Evolutionary conservation across 352 stramenopile species (phyloP).

Genomic region (Globisporangium nunn): DNA sequence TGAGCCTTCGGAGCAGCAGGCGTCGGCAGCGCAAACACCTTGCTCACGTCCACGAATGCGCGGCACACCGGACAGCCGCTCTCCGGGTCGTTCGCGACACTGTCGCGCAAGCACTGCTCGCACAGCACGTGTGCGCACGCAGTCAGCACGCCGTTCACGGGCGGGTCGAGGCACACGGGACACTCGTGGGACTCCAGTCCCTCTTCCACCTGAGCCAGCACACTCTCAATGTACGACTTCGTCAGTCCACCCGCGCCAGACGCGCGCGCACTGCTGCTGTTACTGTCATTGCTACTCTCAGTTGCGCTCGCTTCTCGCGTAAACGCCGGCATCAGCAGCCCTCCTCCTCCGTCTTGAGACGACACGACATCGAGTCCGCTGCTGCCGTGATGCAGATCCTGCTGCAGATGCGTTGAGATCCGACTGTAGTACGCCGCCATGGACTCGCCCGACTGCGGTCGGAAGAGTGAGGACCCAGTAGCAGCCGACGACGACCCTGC

Average conservation of each 20-base stretch:
- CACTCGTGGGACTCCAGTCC: slow-evolving; percentile 77
- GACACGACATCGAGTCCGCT: neutral
- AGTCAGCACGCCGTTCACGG: slow-evolving; percentile 65
- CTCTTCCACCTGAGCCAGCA: slow-evolving; percentile 75
- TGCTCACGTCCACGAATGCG: slow-evolving; percentile 43
- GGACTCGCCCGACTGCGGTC: slow-evolving; percentile 40
- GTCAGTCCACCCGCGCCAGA: slow-evolving; percentile 20
- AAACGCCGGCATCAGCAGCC: neutral
- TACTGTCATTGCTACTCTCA: neutral
- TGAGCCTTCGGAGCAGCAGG: slow-evolving; percentile 13
- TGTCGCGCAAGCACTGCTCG: slow-evolving; percentile 58
- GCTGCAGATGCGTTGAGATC: slow-evolving; percentile 44
- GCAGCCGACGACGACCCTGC: slow-evolving; percentile 11
- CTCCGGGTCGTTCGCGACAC: slow-evolving; percentile 47
- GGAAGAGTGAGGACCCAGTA: slow-evolving; percentile 22
- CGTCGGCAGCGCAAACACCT: slow-evolving; percentile 46
- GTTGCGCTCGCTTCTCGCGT: neutral
- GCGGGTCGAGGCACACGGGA: slow-evolving; percentile 78
- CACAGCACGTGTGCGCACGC: slow-evolving; percentile 85
- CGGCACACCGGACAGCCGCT: slow-evolving; percentile 75
- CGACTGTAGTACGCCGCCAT: slow-evolving; percentile 53
- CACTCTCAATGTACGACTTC: slow-evolving; percentile 55
- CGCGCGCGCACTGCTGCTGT: neutral
- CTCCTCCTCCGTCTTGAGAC: neutral
- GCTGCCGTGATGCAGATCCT: slow-evolving; percentile 29